Evolutionary conservation across 495 filamentous ascomycete genomes (phyloP), one percentile per base, ranked within the genome.

Genomic region (Trichoderma reesei): DNA sequence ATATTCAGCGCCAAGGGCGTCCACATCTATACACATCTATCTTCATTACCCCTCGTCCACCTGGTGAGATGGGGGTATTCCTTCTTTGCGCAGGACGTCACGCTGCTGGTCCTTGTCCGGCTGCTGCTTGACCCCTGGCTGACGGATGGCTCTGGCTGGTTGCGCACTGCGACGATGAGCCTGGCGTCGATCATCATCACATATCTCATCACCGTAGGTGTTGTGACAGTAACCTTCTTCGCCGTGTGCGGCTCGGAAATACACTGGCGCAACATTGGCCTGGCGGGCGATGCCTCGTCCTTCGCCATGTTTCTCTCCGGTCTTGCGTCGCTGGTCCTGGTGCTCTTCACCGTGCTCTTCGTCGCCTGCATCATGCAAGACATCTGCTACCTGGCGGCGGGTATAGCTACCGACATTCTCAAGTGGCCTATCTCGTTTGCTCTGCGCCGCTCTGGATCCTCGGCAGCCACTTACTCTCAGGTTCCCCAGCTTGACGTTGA

Each of bases 181-280:
- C 59, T 61, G 16, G 39, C 36, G 9, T 38, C 59, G 5, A 31
- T 34, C 34, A 61, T 61, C 13, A 41, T 41, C 36, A 9, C 59
- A 26, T 61, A 39, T 41, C 36, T 41, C 36, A 38, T 61, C 16
- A 41, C 36, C 36, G 39, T 61, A 3, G 39, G 59, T 1, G 39
- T 61, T 4, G 34, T 61, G 36, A 61, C 36, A 9, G 39, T 38
- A 20, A n/a, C 36, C 3, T 61, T 61, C 18, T 61, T 61, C 31
- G 36, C 39, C 14, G 59, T 41, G 0, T 39, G 36, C 16, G 59
- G 59, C n/a, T 61, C 59, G 3, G 59, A 61, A 7, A 61, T 61
- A 10, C 59, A 61, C 20, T 61, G 59, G 59, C 59, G 59, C 36
- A 61, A 61, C 59, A 61, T 61, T 41, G 59, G 59, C 13, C 41